phyloP scores from a whole-genome alignment of 768 basidiomycete species.

The Coprinopsis strossmayeri region DNA sequence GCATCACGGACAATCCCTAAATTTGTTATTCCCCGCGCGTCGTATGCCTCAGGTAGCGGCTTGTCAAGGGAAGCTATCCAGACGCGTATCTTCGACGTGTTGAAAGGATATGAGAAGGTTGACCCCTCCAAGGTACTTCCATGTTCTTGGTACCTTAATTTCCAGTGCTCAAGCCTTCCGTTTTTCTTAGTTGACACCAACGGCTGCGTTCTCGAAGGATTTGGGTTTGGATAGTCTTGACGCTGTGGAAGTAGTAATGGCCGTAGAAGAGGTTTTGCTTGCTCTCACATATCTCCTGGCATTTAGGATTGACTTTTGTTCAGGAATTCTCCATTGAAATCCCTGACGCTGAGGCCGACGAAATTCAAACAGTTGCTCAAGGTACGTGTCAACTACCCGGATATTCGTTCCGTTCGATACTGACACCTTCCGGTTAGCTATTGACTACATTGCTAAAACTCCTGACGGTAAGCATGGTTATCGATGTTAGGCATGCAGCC shows the following conservation, averaged over 20 bases:
- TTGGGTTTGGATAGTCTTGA: slow-evolving; percentile 94
- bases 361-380: slow-evolving; percentile 86
- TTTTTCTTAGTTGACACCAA: slow-evolving; percentile 49
- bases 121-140: slow-evolving; percentile 57
- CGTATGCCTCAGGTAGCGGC: slow-evolving; percentile 61
- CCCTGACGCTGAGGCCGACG: slow-evolving; percentile 94
- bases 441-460: slow-evolving; percentile 92
- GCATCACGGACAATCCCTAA: slow-evolving; percentile 26
- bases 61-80: slow-evolving; percentile 66
- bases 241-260: slow-evolving; percentile 97
- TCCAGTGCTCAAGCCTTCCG: no score
- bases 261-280: slow-evolving; percentile 78
- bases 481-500: slow-evolving; percentile 13
- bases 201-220: slow-evolving; percentile 70
- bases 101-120: slow-evolving; percentile 89
- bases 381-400: slow-evolving; percentile 46
- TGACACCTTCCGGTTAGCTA: slow-evolving; percentile 45
- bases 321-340: slow-evolving; percentile 98
- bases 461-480: slow-evolving; percentile 61
- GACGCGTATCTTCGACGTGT: slow-evolving; percentile 69
- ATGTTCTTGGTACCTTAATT: no score
- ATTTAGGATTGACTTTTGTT: neutral
- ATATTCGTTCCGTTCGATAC: slow-evolving; percentile 9
- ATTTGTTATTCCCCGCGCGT: slow-evolving; percentile 34
- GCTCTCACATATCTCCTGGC: neutral